Base-by-base conservation (phyloP, 352 stramenopile genomes). In the Pythium periplocum region DNA sequence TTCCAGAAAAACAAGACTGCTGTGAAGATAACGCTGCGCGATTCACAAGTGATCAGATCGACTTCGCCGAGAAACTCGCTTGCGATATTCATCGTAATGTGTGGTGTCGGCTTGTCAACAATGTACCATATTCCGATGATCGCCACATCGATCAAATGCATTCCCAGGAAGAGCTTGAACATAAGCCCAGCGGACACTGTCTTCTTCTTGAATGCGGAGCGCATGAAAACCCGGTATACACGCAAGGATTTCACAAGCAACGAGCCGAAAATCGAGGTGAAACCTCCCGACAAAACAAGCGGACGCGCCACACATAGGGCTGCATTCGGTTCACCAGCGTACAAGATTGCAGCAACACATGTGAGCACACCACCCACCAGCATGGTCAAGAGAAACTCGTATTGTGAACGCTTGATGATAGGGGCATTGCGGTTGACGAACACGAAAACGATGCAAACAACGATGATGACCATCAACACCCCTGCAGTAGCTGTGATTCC, bases 1-100 rank as follows among this genome's bases (percentile, higher is more conserved):
- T 86, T 86, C 68, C 68, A 84, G 51, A 86, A 84, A n/a, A 84
- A 75, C 9, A 78, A 48, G 8, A 84, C 42, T 7, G 62, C 64
- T 4, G 59, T 68, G 52, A 86, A 86, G 45, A 84, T 80, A 43
- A 77, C 71, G 40, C 65, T 79, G 2, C 51, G 66, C 2, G 71
- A 79, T 1, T 51, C 57, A 40, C 73, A 84, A 2, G 45, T 52
- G 36, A 74, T 62, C 7, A 41, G 40, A 6, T 67, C 58, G 5
- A 82, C 60, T 6, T 68, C 77, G 1, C 67, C 71, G 17, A 46
- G 48, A n/a, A 84, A 71, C 6, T 69, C 54, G 9, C 38, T 36
- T 2, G 58, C 48, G 5, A 55, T 53, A 48, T 75, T 44, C 4
- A 64, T 61, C 0, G 35, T 59, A 30, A 64, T 55, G 0, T 51